Conservation (phyloP, 495 filamentous ascomycete species). For the Penicillium manginii region DNA sequence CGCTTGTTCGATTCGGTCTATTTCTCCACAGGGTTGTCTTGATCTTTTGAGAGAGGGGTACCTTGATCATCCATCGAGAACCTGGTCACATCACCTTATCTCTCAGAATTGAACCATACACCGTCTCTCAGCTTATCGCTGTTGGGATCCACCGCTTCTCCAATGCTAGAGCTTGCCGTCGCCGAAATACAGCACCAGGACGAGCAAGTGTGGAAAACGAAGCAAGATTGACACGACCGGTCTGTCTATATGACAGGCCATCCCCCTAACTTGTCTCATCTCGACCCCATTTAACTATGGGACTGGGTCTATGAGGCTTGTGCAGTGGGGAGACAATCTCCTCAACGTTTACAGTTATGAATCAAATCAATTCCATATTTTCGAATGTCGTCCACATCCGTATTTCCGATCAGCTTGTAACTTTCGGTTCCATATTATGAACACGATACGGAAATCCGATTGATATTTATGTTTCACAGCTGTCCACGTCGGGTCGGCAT, state of each 20-base stretch:
- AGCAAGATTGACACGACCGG: conserved; percentile 58
- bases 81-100: not conserved
- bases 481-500: conserved; percentile 56
- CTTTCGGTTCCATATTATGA: too few species aligned
- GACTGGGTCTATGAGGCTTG: conserved; percentile 49
- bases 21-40: not conserved
- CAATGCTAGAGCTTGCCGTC: conserved; percentile 71
- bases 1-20: not conserved
- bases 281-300: conserved; percentile 58
- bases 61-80: not conserved
- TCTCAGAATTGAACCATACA: not conserved
- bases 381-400: not conserved
- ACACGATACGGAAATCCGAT: too few species aligned
- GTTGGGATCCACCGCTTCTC: conserved; percentile 49
- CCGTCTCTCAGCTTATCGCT: conserved; percentile 4
- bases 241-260: conserved; percentile 26
- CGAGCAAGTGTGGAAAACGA: conserved; percentile 68
- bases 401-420: too few species aligned
- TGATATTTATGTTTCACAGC: not conserved
- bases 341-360: not conserved
- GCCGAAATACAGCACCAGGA: conserved; percentile 56
- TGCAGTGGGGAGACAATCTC: conserved; percentile 45
- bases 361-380: not conserved
- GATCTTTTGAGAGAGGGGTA: not conserved
- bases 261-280: conserved; percentile 48